A percentile compares a stretch with the other conserved stretches of the same genome.
Evolutionary conservation across 345 rosid genomes (phyloP).

Genomic region (Moricandia arvensis): DNA sequence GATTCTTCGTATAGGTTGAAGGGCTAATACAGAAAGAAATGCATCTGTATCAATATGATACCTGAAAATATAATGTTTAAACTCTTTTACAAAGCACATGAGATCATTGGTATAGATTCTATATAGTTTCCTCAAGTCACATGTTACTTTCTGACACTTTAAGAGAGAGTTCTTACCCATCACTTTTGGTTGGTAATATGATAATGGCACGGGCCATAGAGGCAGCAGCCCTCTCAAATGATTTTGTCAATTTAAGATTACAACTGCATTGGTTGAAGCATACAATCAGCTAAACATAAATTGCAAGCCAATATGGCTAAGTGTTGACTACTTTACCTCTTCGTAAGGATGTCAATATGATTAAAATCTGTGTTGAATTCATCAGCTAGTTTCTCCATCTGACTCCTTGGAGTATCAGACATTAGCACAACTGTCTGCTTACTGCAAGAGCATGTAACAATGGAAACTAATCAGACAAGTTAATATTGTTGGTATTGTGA

Average conservation of each 20-base stretch:
- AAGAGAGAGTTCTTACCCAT: slow-evolving; percentile 49
- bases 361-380: slow-evolving; percentile 66
- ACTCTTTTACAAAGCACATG: not conserved
- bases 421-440: slow-evolving; percentile 90
- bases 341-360: slow-evolving; percentile 86
- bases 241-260: slow-evolving; percentile 81
- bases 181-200: slow-evolving; percentile 77
- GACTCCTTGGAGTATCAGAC: slow-evolving; percentile 95
- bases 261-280: slow-evolving; percentile 63
- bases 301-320: not conserved
- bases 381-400: slow-evolving; percentile 84
- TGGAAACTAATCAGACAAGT: slow-evolving; percentile 1
- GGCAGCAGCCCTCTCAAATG: slow-evolving; percentile 92
- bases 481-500: too few relatives aligned
- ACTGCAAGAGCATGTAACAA: slow-evolving; percentile 45
- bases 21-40: slow-evolving; percentile 87
- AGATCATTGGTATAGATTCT: not conserved
- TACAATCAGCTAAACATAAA: slow-evolving; percentile 15
- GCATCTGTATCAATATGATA: slow-evolving; percentile 91
- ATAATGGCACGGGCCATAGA: slow-evolving; percentile 82
- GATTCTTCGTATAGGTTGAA: slow-evolving; percentile 75
- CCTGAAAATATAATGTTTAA: slow-evolving; percentile 48
- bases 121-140: not conserved
- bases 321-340: slow-evolving; percentile 52
- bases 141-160: not conserved